These are phyloP conservation scores for Hypericum androsaemum DNA, from an alignment of 345 rosid genomes.

Conservation along the genomic window DNA sequence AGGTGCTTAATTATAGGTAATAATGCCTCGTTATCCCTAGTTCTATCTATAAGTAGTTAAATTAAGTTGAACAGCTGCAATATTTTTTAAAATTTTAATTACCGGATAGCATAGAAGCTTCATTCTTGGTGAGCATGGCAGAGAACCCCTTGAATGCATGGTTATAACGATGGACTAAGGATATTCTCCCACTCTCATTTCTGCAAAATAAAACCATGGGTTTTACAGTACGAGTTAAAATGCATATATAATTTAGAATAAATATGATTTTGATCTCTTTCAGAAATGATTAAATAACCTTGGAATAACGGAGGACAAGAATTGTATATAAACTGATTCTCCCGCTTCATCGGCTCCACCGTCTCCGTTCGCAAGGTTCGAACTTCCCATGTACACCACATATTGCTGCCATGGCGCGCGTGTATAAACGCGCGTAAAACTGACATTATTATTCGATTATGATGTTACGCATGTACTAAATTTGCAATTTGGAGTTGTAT, in stretches of 20 bases:
- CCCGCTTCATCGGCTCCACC: slow-evolving; percentile 11
- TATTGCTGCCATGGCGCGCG: slow-evolving; percentile 27
- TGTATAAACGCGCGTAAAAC: not conserved
- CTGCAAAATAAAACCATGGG: slow-evolving; percentile 16
- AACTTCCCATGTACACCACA: slow-evolving; percentile 67
- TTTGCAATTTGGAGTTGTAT: too few relatives aligned
- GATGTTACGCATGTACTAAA: too few relatives aligned
- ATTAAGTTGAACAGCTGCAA: too few relatives aligned
- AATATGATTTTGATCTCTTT: not conserved
- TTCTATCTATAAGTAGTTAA: too few relatives aligned
- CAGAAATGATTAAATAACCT: slow-evolving; percentile 17
- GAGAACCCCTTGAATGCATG: slow-evolving; percentile 76
- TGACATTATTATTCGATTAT: too few relatives aligned
- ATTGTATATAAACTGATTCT: slow-evolving; percentile 34
- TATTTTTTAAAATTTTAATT: not conserved
- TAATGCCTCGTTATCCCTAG: too few relatives aligned
- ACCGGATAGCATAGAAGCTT: slow-evolving; percentile 61
- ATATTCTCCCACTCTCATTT: slow-evolving; percentile 31
- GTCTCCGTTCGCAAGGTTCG: slow-evolving; percentile 17
- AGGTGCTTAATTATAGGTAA: too few relatives aligned
- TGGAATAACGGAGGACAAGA: slow-evolving; percentile 41
- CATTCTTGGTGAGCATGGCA: slow-evolving; percentile 55
- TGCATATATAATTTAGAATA: not conserved
- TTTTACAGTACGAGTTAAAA: not conserved
- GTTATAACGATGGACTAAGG: slow-evolving; percentile 38